These are phyloP conservation scores for Daedaleopsis sinensis DNA, from an alignment of 768 basidiomycete genomes.

Conservation along the genomic window DNA sequence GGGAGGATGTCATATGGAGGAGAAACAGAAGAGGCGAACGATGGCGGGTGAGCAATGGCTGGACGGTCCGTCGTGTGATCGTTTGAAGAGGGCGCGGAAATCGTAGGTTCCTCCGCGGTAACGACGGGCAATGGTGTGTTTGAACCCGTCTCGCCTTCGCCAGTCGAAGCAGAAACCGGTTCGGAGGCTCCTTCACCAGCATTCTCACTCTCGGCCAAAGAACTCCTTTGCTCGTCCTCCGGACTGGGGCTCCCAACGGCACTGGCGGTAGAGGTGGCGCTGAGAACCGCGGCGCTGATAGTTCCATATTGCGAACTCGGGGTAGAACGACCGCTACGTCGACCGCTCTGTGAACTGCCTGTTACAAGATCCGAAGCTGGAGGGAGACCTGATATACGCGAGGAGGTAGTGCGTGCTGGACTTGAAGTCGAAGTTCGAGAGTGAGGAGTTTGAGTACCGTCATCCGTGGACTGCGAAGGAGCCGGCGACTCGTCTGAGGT, in stretches of 20 bases:
- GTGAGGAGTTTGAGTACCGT: background rate
- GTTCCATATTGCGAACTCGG: conserved; percentile 2
- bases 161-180: background rate
- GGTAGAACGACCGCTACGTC: conserved; percentile 5
- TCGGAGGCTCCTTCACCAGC: background rate
- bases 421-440: background rate
- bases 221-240: background rate
- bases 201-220: background rate
- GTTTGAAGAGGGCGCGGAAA: background rate
- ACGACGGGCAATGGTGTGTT: background rate
- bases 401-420: background rate
- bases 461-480: background rate
- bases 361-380: background rate
- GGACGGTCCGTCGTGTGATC: background rate
- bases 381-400: background rate
- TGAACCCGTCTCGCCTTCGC: background rate
- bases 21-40: conserved; percentile 33
- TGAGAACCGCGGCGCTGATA: background rate
- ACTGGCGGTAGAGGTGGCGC: conserved; percentile 44
- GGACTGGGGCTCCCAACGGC: conserved; percentile 32
- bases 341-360: background rate
- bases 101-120: background rate
- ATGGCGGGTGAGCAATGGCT: conserved; percentile 9
- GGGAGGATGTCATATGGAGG: conserved; percentile 45
- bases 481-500: background rate